Evolutionary conservation across 805 yeast genomes (phyloP), one percentile per base, ranked within the genome.

Genomic region (Pichia californica): DNA sequence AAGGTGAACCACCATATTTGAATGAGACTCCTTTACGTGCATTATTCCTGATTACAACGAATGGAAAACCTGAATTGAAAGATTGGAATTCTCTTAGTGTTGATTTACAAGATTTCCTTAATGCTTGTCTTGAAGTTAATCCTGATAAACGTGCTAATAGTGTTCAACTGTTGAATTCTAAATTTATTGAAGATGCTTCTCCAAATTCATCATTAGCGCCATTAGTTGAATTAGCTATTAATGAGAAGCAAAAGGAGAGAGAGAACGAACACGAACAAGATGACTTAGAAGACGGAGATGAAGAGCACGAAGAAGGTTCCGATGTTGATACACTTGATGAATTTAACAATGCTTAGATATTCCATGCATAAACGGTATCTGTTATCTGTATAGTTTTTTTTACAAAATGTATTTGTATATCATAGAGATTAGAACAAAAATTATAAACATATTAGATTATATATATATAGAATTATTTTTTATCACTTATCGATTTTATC

Each of bases 121-220:
- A 79, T 29, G 74, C 81, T 73, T 83, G 93, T 59, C 70, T 91
- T 49, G 85, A 81, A 52, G 97, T 89, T 26, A 84, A 85, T 53
- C 82, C 88, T 23, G 88, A 84, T 26, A 76, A 78, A 51, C 74
- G 98, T 59, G 88, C 85, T 0, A 77, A 83, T 47, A 88, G 97
- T 0, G 73, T 73, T 28, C 83, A 87, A 52, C 68, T 91, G 50
- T 69, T 91, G 40, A 59, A 66, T 20, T 86, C 85, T 58, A 74
- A 73, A 43, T 88, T 86, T 50, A 79, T 83, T 34, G 49, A 60
- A 16, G 74, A 78, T 31, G 78, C 84, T 8, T 87, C 80, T 52
- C 76, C 74, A 31, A 83, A 79, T 28, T 56, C 67, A 10, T 68
- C 81, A 2, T 70, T 85, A 52, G 76, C 87, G 7, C 93, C 91